Evolutionary conservation across 2,329 filamentous ascomycete species (phyloP), one percentile per base, ranked within the genome.

Genomic region (Rutstroemia sp.): DNA sequence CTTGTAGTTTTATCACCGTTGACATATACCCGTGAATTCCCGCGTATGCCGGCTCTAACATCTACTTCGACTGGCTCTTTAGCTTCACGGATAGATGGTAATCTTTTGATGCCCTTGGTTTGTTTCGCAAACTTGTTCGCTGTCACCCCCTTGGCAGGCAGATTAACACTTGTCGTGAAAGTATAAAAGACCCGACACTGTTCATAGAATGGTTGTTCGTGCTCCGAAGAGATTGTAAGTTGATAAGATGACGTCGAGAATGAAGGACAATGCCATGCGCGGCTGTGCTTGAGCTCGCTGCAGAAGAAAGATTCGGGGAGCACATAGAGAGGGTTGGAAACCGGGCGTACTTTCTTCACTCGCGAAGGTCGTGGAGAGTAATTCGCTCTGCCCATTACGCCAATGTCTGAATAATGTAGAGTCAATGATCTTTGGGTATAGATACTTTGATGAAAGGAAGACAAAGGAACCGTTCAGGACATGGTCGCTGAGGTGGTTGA

Each of bases 241-340:
- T 34, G 52, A 3, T 48, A 9, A 37, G 39, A 3, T 9, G 30
- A 50, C 3, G 12, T 27, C n/a, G 46, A 45, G 7, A 54, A 54
- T 16, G 41, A 39, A 10, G 19, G 39, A 41, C 9, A 34, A 6
- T 8, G n/a, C 14, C 37, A 16, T 19, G 30, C 2, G 12, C 30
- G 6, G 42, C 42, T 18, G 50, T 55, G 46, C 4, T 8, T 27
- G 27, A 50, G 19, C n/a, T 14, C 34, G 10, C 19, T 49, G 38
- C 52, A 55, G 38, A 55, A 55, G 14, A 55, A 55, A 3, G 9
- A 19, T 9, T 55, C 52, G n/a, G 34, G 27, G 4, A 10, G 14
- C 4, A 19, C 8, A 12, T 55, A 50, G 38, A 55, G 52, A 8
- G 52, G 52, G 18, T 55, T 55, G 18, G 52, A 55, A 10, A 55